Conservation (phyloP, 2,329 filamentous ascomycete species). For the Sphaerulina populicola region DNA sequence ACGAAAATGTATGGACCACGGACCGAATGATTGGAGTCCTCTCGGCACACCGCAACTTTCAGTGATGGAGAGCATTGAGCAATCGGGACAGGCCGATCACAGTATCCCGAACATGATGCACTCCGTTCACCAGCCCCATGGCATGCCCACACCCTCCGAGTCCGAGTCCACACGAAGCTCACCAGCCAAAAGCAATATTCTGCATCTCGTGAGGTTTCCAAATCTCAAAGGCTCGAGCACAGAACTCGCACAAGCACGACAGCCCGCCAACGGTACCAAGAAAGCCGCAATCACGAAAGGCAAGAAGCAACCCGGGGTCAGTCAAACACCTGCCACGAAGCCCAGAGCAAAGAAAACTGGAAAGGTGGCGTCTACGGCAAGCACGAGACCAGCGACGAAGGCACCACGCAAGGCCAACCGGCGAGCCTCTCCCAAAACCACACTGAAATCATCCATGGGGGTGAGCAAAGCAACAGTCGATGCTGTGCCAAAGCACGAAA, state of each 20-base stretch:
- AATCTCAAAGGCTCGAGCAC: slow-evolving; percentile 16
- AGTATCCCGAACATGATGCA: slow-evolving; percentile 21
- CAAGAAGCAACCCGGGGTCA: slow-evolving; percentile 24
- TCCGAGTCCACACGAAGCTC: slow-evolving; percentile 26
- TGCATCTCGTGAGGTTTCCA: slow-evolving; percentile 9
- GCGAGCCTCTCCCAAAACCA: slow-evolving; percentile 11
- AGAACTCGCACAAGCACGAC: slow-evolving; percentile 9
- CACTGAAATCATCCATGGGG: slow-evolving; percentile 22
- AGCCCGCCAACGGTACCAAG: slow-evolving; percentile 11
- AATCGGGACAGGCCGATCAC: slow-evolving; percentile 10
- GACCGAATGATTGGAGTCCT: slow-evolving; percentile 19
- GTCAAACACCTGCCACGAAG: slow-evolving; percentile 18
- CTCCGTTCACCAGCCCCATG: slow-evolving; percentile 6
- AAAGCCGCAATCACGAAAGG: slow-evolving; percentile 7
- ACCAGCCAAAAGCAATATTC: slow-evolving; percentile 18
- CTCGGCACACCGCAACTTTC: slow-evolving; percentile 14
- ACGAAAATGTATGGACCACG: slow-evolving; percentile 13
- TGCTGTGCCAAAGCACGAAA: slow-evolving; percentile 16
- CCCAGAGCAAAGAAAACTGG: slow-evolving; percentile 5
- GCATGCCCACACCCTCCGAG: slow-evolving; percentile 31
- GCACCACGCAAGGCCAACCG: slow-evolving; percentile 11
- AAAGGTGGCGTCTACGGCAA: slow-evolving; percentile 2
- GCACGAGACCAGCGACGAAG: background rate
- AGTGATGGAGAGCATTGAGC: slow-evolving; percentile 25
- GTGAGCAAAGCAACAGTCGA: slow-evolving; percentile 22